Percentiles rank a stretch among this genome's conserved stretches.
Evolutionary conservation across 139 green algal species (phyloP).

Genomic region (Desmodesmus armatus): DNA sequence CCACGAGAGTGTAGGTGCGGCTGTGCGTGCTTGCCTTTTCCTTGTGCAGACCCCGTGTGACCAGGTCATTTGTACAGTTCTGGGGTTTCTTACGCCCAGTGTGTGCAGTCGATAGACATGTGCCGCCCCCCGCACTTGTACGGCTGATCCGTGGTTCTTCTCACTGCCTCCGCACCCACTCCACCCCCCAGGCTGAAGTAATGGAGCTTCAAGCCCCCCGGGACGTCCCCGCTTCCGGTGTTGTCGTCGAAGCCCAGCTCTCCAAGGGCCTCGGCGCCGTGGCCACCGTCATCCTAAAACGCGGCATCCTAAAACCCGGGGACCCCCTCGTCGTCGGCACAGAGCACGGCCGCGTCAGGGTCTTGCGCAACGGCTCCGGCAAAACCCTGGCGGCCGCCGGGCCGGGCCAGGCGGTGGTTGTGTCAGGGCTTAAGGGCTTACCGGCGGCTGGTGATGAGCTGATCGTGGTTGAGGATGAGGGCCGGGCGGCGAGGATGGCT

Average conservation of each 20-base stretch:
- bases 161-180: neutral
- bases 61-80: too few species aligned
- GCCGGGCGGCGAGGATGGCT: conserved; percentile 38
- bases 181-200: conserved; percentile 81
- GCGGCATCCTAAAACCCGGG: conserved; percentile 62
- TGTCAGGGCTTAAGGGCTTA: conserved; percentile 80
- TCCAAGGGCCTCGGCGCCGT: conserved; percentile 82
- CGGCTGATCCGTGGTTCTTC: conserved; percentile 10
- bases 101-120: too few species aligned
- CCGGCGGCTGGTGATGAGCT: conserved; percentile 89
- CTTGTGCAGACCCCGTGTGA: too few species aligned
- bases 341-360: conserved; percentile 78
- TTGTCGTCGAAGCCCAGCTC: conserved; percentile 89
- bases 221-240: conserved; percentile 65
- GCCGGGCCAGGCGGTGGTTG: conserved; percentile 74
- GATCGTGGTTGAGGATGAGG: conserved; percentile 50
- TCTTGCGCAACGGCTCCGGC: conserved; percentile 54
- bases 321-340: conserved; percentile 86
- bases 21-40: too few species aligned
- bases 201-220: conserved; percentile 79
- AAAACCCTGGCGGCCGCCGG: conserved; percentile 23
- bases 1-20: too few species aligned
- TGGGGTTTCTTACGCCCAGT: too few species aligned
- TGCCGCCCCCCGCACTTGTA: too few species aligned
- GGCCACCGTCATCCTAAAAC: conserved; percentile 74